phyloP scores from a whole-genome alignment of 1,284 basidiomycete species.

The Ceratobasidium sp. region DNA sequence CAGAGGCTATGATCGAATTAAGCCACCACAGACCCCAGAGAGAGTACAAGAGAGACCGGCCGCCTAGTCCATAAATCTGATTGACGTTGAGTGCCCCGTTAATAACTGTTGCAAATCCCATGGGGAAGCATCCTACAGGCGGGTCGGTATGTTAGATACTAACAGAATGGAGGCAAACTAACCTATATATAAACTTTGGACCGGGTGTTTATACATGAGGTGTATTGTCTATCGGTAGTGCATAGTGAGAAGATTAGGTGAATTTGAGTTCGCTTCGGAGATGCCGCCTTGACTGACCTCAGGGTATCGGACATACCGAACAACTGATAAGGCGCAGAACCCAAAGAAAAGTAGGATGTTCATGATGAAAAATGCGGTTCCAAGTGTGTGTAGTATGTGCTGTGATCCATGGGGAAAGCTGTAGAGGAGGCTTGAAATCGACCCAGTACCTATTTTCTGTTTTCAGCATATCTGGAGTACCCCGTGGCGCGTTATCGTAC shows the following conservation, averaged over 20 bases:
- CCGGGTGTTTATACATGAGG: conserved; percentile 17
- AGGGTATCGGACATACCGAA: conserved; percentile 26
- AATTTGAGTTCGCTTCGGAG: background rate
- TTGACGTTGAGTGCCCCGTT: conserved; percentile 30
- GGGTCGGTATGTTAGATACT: too few species aligned
- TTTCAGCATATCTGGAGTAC: too few species aligned
- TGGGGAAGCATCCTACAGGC: conserved; percentile 16
- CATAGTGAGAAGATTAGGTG: too few species aligned
- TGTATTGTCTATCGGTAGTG: background rate
- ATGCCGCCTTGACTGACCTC: conserved; percentile 9
- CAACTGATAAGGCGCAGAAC: background rate
- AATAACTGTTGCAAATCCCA: conserved; percentile 41
- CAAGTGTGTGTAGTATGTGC: conserved; percentile 6
- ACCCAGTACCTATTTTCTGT: conserved; percentile 3
- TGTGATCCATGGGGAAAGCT: conserved; percentile 28
- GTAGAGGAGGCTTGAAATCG: conserved; percentile 17
- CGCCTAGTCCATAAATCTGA: conserved; percentile 8
- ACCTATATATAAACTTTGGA: conserved; percentile 41
- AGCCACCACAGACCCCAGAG: conserved; percentile 37
- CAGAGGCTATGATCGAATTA: background rate
- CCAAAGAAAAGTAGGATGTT: conserved; percentile 9
- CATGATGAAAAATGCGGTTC: conserved; percentile 12
- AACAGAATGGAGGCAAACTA: background rate
- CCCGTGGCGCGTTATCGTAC: background rate
- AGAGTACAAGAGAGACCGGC: conserved; percentile 1